Evolutionary conservation across 768 basidiomycete species (phyloP), one percentile per base, ranked within the genome.

Genomic region (Russula virescens): DNA sequence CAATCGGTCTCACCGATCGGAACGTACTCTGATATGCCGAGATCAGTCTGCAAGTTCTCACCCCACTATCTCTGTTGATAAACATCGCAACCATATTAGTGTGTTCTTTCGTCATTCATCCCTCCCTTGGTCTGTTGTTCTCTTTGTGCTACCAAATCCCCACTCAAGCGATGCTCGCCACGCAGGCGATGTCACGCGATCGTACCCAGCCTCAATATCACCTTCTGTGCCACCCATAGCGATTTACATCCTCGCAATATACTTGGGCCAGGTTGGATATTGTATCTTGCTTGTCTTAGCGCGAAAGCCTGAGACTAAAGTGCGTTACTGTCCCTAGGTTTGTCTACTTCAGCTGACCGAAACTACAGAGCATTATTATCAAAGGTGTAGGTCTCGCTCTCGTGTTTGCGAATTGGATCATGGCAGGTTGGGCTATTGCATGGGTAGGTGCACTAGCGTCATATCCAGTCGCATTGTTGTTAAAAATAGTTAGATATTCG

Each of bases 371-470:
- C 58, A 81, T 89, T 0, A 71, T 93, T 3, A 80, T 87, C 2
- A 85, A 90, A 69, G 93, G 85, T 11, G 88, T 94, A n/a, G 94
- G 91, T 0, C 69, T 87, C 3, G 80, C 86, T 7, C 80, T 95
- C 47, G 87, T 92, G 2, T 70, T 88, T 19, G 80, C 90, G 2
- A 94, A 96, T 66, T 87, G 89, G 82, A 67, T 87, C 4, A 87
- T 90, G 83, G 91, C 86, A 0, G 70, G 81, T 0, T 94, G 91
- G 89, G 86, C 88, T 0, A 80, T 94, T 26, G 77, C 84, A 64
- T 94, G 88, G 83, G 87, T 89, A 66, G 49, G 78, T 68, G 16
- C 42, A 19, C 42, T 19, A 21, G 8, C 4, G 13, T 26, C 42
- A 16, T n/a, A 10, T 45, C 35, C 23, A 26, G 16, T 13, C 18